Evolutionary conservation across 345 rosid genomes (phyloP), one percentile per base, ranked within the genome.

Genomic region (Moricandia moricandioides): DNA sequence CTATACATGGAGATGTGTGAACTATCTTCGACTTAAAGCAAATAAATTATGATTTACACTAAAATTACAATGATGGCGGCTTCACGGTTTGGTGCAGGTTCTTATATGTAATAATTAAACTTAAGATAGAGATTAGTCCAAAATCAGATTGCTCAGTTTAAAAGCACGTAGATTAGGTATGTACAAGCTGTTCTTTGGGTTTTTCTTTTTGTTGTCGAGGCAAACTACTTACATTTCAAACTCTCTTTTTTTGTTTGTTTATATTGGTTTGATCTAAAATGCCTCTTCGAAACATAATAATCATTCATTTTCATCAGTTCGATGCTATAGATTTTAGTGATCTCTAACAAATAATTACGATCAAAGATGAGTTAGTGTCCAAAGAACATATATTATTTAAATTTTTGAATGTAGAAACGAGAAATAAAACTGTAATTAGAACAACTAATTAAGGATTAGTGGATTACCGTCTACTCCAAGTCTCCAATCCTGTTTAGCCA

Each of bases 21-120:
- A 65, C 21, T 77, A 63, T 62, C 75, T 71, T 77, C 8, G 47
- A 71, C 17, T 51, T 65, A 58, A 71, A 77, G 80, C 68, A 47
- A 64, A 56, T 47, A 33, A 37, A 31, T 71, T 71, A 71, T 65
- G 62, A 65, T 47, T 64, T 40, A 69, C 65, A 39, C 57, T 55
- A 29, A 29, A 62, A 52, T 69, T 9, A 69, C 43, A 63, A 70
- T 63, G 52, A 74, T 35, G 14, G 52, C n/a, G 18, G 18, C 52
- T 62, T 63, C 66, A 54, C 60, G 40, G 69, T 63, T 63, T 7
- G 60, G 65, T 76, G 69, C 27, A 68, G 14, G 55, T 61, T 26
- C 18, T 75, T 60, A 40, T 60, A 34, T 35, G 14, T 16, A 24
- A 61, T 62, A 39, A 67, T 62, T 13, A 31, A 54, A 47, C n/a